phyloP scores from a whole-genome alignment of 2,329 filamentous ascomycete species.

The Shiraia sp. region DNA sequence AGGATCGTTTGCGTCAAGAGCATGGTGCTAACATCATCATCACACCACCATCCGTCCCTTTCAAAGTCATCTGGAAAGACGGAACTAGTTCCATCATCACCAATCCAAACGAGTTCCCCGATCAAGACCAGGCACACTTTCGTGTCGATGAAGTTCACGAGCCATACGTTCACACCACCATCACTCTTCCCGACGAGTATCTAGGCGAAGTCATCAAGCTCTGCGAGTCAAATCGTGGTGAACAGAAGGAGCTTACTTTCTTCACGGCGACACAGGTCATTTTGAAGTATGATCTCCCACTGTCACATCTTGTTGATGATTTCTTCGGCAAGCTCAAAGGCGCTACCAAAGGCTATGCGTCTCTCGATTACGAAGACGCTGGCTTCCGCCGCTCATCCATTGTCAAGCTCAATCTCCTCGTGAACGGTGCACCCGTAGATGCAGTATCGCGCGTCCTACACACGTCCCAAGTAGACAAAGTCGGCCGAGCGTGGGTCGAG shows the following conservation, averaged over 20 bases:
- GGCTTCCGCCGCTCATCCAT: slow-evolving; percentile 81
- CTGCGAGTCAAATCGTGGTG: slow-evolving; percentile 85
- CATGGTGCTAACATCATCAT: slow-evolving; percentile 95
- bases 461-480: slow-evolving; percentile 73
- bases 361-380: slow-evolving; percentile 94
- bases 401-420: slow-evolving; percentile 86
- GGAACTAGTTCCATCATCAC: slow-evolving; percentile 79
- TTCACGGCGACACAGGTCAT: slow-evolving; percentile 94
- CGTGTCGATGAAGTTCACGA: slow-evolving; percentile 68
- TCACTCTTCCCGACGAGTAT: slow-evolving; percentile 93
- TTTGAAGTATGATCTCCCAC: slow-evolving; percentile 85
- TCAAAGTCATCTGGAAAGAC: slow-evolving; percentile 78
- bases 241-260: slow-evolving; percentile 85
- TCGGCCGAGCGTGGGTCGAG: slow-evolving; percentile 85
- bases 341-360: slow-evolving; percentile 91
- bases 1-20: slow-evolving; percentile 91
- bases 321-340: slow-evolving; percentile 97
- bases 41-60: slow-evolving; percentile 92
- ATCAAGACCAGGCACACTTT: slow-evolving; percentile 61
- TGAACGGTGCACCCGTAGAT: slow-evolving; percentile 92
- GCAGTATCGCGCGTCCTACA: slow-evolving; percentile 93
- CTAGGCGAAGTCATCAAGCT: slow-evolving; percentile 93
- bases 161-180: slow-evolving; percentile 77
- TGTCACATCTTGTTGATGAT: slow-evolving; percentile 91
- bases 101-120: slow-evolving; percentile 87